Conservation (phyloP, 1,284 basidiomycete species). For the Trichosporon ovoides region DNA sequence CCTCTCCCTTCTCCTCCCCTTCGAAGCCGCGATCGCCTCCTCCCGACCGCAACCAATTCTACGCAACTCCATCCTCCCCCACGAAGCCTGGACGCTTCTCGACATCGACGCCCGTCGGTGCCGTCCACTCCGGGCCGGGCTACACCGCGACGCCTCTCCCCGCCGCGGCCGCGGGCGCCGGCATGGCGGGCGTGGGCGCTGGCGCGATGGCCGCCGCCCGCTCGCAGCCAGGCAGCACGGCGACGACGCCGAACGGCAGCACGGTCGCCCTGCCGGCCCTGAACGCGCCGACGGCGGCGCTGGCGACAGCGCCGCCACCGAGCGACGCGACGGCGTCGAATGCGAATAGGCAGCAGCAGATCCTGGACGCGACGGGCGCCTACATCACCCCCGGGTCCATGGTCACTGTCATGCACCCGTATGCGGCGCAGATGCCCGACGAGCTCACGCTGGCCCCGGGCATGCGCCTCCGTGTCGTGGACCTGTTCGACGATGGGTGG, state of each 20-base stretch:
- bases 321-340: background rate
- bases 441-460: constrained; percentile 45
- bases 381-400: constrained; percentile 8
- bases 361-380: constrained; percentile 6
- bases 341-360: background rate
- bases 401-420: constrained; percentile 19
- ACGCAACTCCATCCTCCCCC: background rate
- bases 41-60: background rate
- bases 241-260: background rate
- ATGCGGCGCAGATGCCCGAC: constrained; percentile 42
- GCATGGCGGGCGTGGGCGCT: constrained; percentile 1
- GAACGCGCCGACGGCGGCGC: background rate
- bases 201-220: background rate
- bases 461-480: constrained; percentile 39
- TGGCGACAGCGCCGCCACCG: background rate
- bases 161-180: background rate
- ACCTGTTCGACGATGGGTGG: constrained; percentile 48
- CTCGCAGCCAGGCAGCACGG: background rate
- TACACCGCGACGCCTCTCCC: background rate
- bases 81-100: background rate
- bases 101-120: background rate
- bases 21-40: background rate
- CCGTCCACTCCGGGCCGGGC: background rate
- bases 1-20: background rate
- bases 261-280: background rate